Evolutionary conservation across 148 eudicot species (phyloP).

Genomic region (Chenopodium formosanum): DNA sequence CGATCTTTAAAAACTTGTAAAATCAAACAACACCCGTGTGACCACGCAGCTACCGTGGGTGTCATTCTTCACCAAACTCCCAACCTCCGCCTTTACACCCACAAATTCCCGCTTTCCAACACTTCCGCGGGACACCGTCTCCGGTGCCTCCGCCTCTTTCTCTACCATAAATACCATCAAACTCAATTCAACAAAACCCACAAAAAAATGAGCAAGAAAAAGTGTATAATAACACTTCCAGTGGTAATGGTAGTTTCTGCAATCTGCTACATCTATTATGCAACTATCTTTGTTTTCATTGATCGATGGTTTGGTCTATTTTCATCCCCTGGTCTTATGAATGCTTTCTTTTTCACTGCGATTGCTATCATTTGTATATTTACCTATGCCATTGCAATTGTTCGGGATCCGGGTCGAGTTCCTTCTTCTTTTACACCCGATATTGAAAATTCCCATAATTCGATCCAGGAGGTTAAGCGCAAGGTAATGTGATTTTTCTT

Average conservation of each 20-base stretch:
- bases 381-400: slow-evolving; percentile 56
- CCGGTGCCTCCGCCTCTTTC: too few relatives aligned
- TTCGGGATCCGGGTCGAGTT: slow-evolving; percentile 85
- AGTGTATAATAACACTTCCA: slow-evolving; percentile 54
- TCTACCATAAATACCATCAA: too few relatives aligned
- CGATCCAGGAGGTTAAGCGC: slow-evolving; percentile 90
- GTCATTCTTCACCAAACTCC: too few relatives aligned
- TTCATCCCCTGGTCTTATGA: slow-evolving; percentile 83
- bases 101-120: too few relatives aligned
- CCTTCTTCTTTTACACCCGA: slow-evolving; percentile 72
- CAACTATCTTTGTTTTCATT: slow-evolving; percentile 66
- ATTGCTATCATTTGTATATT: slow-evolving; percentile 52
- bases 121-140: too few relatives aligned
- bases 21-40: too few relatives aligned
- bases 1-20: too few relatives aligned
- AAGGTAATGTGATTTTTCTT: slow-evolving; percentile 44
- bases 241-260: slow-evolving; percentile 48
- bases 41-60: too few relatives aligned
- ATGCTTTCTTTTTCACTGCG: slow-evolving; percentile 55
- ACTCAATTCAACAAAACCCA: neutral
- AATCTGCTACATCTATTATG: slow-evolving; percentile 59
- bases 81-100: too few relatives aligned
- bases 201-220: slow-evolving; percentile 27
- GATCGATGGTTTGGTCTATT: slow-evolving; percentile 85
- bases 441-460: slow-evolving; percentile 58